Evolutionary conservation across 441 rosid species (phyloP), one percentile per base, ranked within the genome.

Genomic region (Cnidoscolus chayamansa): DNA sequence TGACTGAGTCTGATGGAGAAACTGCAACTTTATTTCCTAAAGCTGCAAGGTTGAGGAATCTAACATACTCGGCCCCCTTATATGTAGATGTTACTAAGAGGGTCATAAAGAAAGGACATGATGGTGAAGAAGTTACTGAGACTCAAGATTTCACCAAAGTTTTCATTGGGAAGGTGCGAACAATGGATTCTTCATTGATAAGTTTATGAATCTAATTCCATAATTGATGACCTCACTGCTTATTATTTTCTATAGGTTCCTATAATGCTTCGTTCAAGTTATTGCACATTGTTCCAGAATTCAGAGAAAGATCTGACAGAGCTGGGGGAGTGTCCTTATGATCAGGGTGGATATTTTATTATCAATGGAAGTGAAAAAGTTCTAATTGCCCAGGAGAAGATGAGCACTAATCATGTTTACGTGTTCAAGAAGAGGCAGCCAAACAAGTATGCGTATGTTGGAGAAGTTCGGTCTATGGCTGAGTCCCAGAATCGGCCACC

Each of bases 231-330:
- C 13, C 56, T 59, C 70, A 73, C 30, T 74, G 57, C 31, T 62
- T 35, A 32, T 54, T 77, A n/a, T 66, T 69, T 25, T 67, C 45
- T 75, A 12, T 31, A 95, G 97, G 98, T 95, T 77, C 99, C 97
- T 19, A 91, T 95, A 76, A 95, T 95, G 99, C 98, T 95, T 13
- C 93, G 97, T 58, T 95, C 99, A 20, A 91, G 86, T 72, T 93
- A 91, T 77, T 95, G 98, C 81, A 88, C 97, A n/a, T 74, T 95
- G 68, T 87, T 72, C 78, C 93, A 87, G 80, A 91, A 95, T 74
- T 93, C 97, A n/a, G 98, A 95, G 88, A 95, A 91, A 81, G 98
- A 91, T 87, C 80, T 93, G 83, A 93, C 95, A 4, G 99, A 95
- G 84, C 92, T 93, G 72, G 98, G 98, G 70, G 99, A 95, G 83